phyloP scores from a whole-genome alignment of 2,329 filamentous ascomycete genomes.

The Dactylonectria estremocensis region DNA sequence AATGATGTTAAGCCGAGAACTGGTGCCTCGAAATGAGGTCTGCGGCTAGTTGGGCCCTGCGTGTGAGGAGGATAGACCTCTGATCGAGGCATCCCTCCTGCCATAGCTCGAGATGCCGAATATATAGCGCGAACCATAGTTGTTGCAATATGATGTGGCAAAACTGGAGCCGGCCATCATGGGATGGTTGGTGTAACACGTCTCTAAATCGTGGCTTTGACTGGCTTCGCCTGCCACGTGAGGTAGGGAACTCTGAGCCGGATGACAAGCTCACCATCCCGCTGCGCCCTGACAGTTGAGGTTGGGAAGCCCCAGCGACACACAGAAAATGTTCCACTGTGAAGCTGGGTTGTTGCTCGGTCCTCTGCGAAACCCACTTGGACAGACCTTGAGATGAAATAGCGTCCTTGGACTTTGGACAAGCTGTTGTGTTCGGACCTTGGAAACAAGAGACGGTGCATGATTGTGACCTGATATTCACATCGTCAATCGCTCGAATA shows the following conservation, averaged over 20 bases:
- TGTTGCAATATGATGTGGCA: conserved; percentile 21
- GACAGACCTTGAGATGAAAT: conserved; percentile 9
- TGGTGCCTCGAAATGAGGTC: conserved; percentile 8
- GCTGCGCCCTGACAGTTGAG: conserved; percentile 25
- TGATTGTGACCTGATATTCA: conserved; percentile 37
- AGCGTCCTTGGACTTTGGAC: conserved; percentile 1
- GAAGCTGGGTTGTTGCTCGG: conserved; percentile 14
- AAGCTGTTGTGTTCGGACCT: conserved; percentile 9
- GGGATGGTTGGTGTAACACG: conserved; percentile 8
- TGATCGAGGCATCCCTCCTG: conserved; percentile 28
- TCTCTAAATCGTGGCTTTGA: conserved; percentile 17
- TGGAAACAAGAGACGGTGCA: conserved; percentile 25
- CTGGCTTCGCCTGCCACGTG: conserved; percentile 18
- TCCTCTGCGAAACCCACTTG: conserved; percentile 16
- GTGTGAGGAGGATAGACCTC: conserved; percentile 19
- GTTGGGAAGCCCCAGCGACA: conserved; percentile 10
- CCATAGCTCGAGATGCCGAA: conserved; percentile 14
- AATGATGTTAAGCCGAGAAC: conserved; percentile 15
- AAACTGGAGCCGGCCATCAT: conserved; percentile 18
- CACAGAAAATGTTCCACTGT: neutral
- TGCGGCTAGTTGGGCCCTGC: conserved; percentile 19
- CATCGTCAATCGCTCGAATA: conserved; percentile 26
- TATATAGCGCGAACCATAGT: conserved; percentile 16
- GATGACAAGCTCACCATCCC: conserved; percentile 25
- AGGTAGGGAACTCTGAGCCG: conserved; percentile 2